Evolutionary conservation across 2,329 filamentous ascomycete species (phyloP).

Genomic region (Epicoccum sorghinum): DNA sequence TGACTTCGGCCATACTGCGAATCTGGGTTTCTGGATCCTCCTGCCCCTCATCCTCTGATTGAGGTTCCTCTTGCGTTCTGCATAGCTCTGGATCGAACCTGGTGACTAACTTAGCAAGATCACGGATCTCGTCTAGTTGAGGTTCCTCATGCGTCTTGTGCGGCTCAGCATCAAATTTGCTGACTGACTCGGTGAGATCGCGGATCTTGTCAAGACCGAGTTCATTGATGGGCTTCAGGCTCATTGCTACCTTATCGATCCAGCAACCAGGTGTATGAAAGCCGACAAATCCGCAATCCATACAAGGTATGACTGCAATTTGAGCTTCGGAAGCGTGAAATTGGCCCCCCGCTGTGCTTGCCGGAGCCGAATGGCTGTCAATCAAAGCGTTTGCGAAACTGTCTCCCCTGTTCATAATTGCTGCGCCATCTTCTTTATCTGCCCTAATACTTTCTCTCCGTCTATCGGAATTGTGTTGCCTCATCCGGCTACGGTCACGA

Average conservation of each 20-base stretch:
- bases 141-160: too few species aligned
- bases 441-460: too few species aligned
- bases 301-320: constrained; percentile 23
- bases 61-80: constrained; percentile 25
- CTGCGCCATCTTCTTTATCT: too few species aligned
- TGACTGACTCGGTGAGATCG: constrained; percentile 17
- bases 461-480: too few species aligned
- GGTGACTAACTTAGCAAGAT: constrained; percentile 20
- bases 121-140: too few species aligned
- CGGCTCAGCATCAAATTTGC: constrained; percentile 9
- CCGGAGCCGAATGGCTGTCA: background rate
- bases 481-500: too few species aligned
- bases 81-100: constrained; percentile 35
- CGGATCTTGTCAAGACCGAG: constrained; percentile 21
- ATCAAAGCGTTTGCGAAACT: background rate
- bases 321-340: background rate
- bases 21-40: constrained; percentile 16
- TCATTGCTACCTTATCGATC: background rate
- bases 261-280: background rate
- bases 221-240: constrained; percentile 11
- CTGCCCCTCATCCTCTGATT: constrained; percentile 1
- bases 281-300: constrained; percentile 29
- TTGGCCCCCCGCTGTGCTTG: too few species aligned
- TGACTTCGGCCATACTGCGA: constrained; percentile 21
- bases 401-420: too few species aligned